Evolutionary conservation across 2,329 filamentous ascomycete species (phyloP).

Genomic region (Fusarium siculi): DNA sequence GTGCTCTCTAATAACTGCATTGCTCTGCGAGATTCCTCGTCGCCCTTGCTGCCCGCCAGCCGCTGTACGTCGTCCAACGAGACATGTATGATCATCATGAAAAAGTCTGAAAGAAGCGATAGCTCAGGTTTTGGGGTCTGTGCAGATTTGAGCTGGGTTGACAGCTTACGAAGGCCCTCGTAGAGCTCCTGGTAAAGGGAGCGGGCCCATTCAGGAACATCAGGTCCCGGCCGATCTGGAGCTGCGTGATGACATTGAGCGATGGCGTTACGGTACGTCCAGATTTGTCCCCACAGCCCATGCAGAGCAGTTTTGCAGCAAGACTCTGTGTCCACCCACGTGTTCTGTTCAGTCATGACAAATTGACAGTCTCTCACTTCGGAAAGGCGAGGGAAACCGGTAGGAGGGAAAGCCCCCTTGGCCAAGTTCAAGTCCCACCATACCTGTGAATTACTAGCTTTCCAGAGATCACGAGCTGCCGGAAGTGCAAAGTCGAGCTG

Average conservation of each 20-base stretch:
- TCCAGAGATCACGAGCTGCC: conserved; percentile 38
- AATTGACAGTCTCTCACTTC: conserved; percentile 30
- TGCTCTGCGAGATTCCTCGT: conserved; percentile 35
- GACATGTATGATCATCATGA: conserved; percentile 43
- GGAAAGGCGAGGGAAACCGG: conserved; percentile 30
- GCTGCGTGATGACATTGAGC: conserved; percentile 11
- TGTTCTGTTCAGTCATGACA: conserved; percentile 31
- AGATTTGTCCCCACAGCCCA: conserved; percentile 42
- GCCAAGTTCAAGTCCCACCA: conserved; percentile 33
- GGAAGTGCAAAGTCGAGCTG: conserved; percentile 39
- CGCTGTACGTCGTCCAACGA: conserved; percentile 37
- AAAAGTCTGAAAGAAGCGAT: conserved; percentile 36
- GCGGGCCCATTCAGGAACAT: conserved; percentile 32
- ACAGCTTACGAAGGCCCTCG: conserved; percentile 28
- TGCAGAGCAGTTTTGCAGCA: conserved; percentile 33
- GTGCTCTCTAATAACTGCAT: conserved; percentile 24
- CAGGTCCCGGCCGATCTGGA: conserved; percentile 4
- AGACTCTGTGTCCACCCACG: conserved; percentile 32
- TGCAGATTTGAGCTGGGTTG: conserved; percentile 20
- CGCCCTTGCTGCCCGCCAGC: conserved; percentile 35
- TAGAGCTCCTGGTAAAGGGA: conserved; percentile 41
- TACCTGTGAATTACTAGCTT: conserved; percentile 26
- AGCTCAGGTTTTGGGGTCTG: conserved; percentile 20
- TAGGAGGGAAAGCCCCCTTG: conserved; percentile 15
- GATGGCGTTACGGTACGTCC: conserved; percentile 38